Conservation (phyloP, 164 flowering plant species). For the Buxus sempervirens region DNA sequence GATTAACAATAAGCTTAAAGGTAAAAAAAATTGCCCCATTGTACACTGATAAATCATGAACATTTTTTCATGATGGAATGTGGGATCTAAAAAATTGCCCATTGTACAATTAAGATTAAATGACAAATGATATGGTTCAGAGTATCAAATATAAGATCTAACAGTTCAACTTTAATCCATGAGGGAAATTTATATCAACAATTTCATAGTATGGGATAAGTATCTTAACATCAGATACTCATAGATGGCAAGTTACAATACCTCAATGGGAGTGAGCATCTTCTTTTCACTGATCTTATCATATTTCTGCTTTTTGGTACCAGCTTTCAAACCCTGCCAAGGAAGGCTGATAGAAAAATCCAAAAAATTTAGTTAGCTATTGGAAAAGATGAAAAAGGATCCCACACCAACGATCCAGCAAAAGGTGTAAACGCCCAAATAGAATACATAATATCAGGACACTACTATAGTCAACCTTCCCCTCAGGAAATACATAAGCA, state of each 20-base stretch:
- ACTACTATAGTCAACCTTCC: slow-evolving; percentile 34
- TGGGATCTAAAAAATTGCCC: too few species aligned
- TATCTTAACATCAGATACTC: background rate
- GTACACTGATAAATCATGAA: background rate
- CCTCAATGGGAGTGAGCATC: slow-evolving; percentile 70
- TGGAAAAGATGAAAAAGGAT: background rate
- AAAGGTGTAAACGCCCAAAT: background rate
- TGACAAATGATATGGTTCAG: background rate
- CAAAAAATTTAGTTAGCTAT: background rate
- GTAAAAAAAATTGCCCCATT: background rate
- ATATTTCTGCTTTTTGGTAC: slow-evolving; percentile 59
- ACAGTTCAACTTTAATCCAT: background rate
- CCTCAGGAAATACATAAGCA: slow-evolving; percentile 52
- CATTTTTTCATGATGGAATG: too few species aligned
- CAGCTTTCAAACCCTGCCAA: slow-evolving; percentile 42
- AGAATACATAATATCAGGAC: background rate
- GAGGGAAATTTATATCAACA: background rate
- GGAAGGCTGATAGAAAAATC: slow-evolving; percentile 28
- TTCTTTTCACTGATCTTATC: slow-evolving; percentile 70
- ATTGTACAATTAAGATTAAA: too few species aligned
- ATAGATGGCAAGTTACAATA: slow-evolving; percentile 15
- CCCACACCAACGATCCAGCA: background rate
- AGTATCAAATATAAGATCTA: background rate
- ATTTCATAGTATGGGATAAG: background rate
- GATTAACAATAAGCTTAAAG: background rate